A percentile compares a stretch with the other conserved stretches of the same genome.
These are phyloP conservation scores for Podospora anserina DNA, from an alignment of 495 filamentous ascomycete species.

Conservation along the genomic window DNA sequence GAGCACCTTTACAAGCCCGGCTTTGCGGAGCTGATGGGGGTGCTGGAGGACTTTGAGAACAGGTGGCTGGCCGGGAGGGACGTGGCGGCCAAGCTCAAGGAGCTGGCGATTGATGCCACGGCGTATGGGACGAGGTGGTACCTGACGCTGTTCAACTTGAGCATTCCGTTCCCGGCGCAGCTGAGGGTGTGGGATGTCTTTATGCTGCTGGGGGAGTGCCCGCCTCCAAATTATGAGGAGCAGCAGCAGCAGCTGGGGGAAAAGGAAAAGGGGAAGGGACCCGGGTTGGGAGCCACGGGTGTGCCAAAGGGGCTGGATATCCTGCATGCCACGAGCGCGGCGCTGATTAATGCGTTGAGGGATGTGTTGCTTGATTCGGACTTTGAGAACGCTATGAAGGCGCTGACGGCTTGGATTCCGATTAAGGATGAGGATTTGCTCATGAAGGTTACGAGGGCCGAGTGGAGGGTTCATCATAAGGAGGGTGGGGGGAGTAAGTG, in stretches of 20 bases:
- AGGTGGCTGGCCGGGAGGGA: constrained; percentile 76
- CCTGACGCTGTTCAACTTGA: constrained; percentile 95
- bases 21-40: constrained; percentile 83
- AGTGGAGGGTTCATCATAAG: constrained; percentile 72
- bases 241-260: neutral
- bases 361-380: constrained; percentile 90
- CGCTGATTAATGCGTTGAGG: constrained; percentile 86
- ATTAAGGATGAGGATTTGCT: constrained; percentile 92
- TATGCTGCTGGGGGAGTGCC: constrained; percentile 85
- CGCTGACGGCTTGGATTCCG: constrained; percentile 92
- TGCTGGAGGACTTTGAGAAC: constrained; percentile 82
- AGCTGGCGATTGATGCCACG: constrained; percentile 78
- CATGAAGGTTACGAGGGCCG: constrained; percentile 88
- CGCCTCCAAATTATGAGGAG: constrained; percentile 12
- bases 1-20: constrained; percentile 79
- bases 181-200: constrained; percentile 99
- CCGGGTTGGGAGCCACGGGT: neutral
- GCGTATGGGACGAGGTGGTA: constrained; percentile 97
- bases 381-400: constrained; percentile 98
- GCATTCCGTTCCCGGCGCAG: constrained; percentile 92
- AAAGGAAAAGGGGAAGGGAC: constrained; percentile 6
- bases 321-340: constrained; percentile 84
- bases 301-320: constrained; percentile 67
- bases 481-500: constrained; percentile 15
- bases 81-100: constrained; percentile 71